phyloP scores from a whole-genome alignment of 2,329 filamentous ascomycete species.

The Beauveria pseudobassiana region DNA sequence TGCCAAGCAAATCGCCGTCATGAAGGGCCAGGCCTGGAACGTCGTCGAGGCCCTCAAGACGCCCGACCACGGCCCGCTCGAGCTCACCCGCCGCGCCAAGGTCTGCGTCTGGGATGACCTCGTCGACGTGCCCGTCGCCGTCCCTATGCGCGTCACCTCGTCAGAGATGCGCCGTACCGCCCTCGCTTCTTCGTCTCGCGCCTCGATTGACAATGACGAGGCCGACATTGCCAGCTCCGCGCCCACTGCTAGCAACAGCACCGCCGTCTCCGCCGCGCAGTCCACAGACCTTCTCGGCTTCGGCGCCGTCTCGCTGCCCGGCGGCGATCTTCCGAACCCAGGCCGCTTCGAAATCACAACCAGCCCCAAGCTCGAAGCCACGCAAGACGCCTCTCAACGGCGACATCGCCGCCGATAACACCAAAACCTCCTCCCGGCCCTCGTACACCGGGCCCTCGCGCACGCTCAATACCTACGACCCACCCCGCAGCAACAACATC shows the following conservation, averaged over 20 bases:
- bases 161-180: constrained; percentile 68
- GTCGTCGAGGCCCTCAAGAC: constrained; percentile 96
- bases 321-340: constrained; percentile 61
- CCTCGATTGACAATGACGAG: constrained; percentile 68
- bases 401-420: not conserved
- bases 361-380: constrained; percentile 34
- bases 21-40: constrained; percentile 99
- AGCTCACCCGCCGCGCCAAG: constrained; percentile 80
- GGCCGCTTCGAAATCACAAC: constrained; percentile 62
- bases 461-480: constrained; percentile 36
- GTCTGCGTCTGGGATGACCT: constrained; percentile 98
- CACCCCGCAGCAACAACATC: constrained; percentile 25
- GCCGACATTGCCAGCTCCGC: constrained; percentile 68
- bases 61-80: constrained; percentile 83
- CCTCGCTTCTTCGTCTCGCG: constrained; percentile 32
- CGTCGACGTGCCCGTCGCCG: constrained; percentile 89
- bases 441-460: constrained; percentile 34
- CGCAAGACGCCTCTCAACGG: constrained; percentile 14
- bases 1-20: constrained; percentile 93
- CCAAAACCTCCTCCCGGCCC: not conserved
- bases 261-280: constrained; percentile 13
- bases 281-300: constrained; percentile 65
- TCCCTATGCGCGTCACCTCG: constrained; percentile 78
- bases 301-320: constrained; percentile 42
- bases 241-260: constrained; percentile 20